Percentiles rank a stretch among this genome's conserved stretches.
Evolutionary conservation across 1,284 basidiomycete genomes (phyloP).

Genomic region (Malassezia arunalokei): DNA sequence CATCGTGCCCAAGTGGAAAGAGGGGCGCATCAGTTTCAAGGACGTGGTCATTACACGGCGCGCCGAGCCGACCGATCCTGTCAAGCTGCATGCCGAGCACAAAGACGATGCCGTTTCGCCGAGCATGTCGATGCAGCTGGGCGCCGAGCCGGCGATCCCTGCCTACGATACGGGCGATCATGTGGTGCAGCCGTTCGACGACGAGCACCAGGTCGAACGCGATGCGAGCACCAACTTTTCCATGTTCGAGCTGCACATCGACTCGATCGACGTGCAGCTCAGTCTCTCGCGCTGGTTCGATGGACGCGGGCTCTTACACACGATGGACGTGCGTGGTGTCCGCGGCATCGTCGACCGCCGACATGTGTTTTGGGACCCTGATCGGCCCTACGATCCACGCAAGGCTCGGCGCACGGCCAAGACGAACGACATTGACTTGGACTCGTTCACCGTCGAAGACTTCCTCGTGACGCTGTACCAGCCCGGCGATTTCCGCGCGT

Average conservation of each 20-base stretch:
- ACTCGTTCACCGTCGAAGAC: slow-evolving; percentile 78
- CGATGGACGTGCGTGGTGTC: slow-evolving; percentile 83
- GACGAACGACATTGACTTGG: slow-evolving; percentile 82
- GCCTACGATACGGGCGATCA: slow-evolving; percentile 31
- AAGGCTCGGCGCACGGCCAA: slow-evolving; percentile 62
- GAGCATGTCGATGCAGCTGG: not conserved
- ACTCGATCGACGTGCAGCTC: slow-evolving; percentile 91
- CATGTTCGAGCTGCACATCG: slow-evolving; percentile 49
- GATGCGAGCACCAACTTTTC: slow-evolving; percentile 40
- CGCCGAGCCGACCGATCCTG: slow-evolving; percentile 48
- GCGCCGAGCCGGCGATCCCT: slow-evolving; percentile 9
- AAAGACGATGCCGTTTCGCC: slow-evolving; percentile 5
- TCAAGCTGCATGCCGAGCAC: slow-evolving; percentile 21
- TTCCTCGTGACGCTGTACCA: slow-evolving; percentile 89
- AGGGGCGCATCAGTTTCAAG: slow-evolving; percentile 86
- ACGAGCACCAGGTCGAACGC: slow-evolving; percentile 19
- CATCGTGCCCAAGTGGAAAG: slow-evolving; percentile 94
- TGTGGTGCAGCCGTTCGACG: slow-evolving; percentile 31
- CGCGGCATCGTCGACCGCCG: slow-evolving; percentile 84
- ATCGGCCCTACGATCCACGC: slow-evolving; percentile 63
- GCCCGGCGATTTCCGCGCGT: slow-evolving; percentile 75
- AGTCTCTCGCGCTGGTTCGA: slow-evolving; percentile 86
- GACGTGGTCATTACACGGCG: slow-evolving; percentile 88
- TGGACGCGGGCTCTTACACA: slow-evolving; percentile 81
- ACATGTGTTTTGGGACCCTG: slow-evolving; percentile 74